Evolutionary conservation across 179 eudicot species (phyloP), one percentile per base, ranked within the genome.

Genomic region (Beta macrorhiza): DNA sequence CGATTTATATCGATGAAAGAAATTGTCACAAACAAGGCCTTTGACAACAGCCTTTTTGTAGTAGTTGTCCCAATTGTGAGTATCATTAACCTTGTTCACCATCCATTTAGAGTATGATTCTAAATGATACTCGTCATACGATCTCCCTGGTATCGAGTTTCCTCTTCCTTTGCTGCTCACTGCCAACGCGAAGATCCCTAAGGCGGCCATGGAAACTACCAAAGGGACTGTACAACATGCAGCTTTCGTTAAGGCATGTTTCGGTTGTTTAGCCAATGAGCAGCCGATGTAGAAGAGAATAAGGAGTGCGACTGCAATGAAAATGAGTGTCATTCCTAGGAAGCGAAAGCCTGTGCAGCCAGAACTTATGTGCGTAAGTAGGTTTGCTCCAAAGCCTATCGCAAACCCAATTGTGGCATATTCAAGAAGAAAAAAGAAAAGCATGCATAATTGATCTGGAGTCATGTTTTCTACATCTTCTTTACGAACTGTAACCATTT

Each of bases 51-150:
- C 32, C 32, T 29, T 29, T 29, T 29, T 29, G 32, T 29, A 29
- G 32, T 29, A 29, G 32, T 29, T 29, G 32, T 29, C 32, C 32
- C 32, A 29, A 29, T 29, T 29, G 32, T 29, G 32, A 29, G 32
- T 29, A 29, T 29, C 32, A 29, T 29, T 29, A 29, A 29, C 32
- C 32, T 29, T 29, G 32, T 29, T 29, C 32, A 29, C 32, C 68
- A 76, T 76, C 78, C 78, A 76, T 29, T 59, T 44, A 1, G 78
- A 76, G 19, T 76, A 76, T 0, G 78, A 76, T 17, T 45, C 52
- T 4, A 76, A 15, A n/a, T 20, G 32, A 44, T 44, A 76, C 17
- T 58, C 78, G 55, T 59, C 44, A 15, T 76, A 76, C 0, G 78
- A 59, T 59, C 32, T 61, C 13, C 67, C 78, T 0, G 55, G 68